Evolutionary conservation across 805 yeast genomes (phyloP).

Genomic region (Teunomyces aglyptinius): DNA sequence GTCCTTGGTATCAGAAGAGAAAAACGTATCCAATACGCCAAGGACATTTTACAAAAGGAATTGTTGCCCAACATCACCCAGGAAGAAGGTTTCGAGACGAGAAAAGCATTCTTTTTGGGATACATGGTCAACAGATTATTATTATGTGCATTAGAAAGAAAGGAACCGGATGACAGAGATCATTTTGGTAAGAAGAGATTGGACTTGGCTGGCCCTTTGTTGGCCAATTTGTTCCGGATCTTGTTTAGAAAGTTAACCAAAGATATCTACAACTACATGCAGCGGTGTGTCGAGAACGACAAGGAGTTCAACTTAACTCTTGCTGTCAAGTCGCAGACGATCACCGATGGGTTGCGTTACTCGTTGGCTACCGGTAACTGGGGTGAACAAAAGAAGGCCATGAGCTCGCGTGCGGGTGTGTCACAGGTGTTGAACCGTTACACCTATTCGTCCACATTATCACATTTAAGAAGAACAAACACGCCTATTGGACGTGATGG

Average conservation of each 20-base stretch:
- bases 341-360: slow-evolving; percentile 95
- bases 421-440: slow-evolving; percentile 97
- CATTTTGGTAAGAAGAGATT: slow-evolving; percentile 98
- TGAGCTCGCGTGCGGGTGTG: slow-evolving; percentile 98
- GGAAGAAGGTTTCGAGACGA: slow-evolving; percentile 92
- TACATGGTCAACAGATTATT: slow-evolving; percentile 95
- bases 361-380: slow-evolving; percentile 99
- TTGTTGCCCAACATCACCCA: slow-evolving; percentile 96
- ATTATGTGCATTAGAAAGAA: slow-evolving; percentile 93
- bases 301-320: slow-evolving; percentile 94
- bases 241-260: slow-evolving; percentile 92
- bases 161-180: slow-evolving; percentile 98
- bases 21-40: slow-evolving; percentile 97
- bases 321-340: slow-evolving; percentile 95
- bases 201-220: slow-evolving; percentile 96
- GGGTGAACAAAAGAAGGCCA: slow-evolving; percentile 99
- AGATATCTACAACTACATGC: slow-evolving; percentile 97
- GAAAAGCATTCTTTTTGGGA: slow-evolving; percentile 96
- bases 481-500: slow-evolving; percentile 99
- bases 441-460: slow-evolving; percentile 96
- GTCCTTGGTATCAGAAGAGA: slow-evolving; percentile 95
- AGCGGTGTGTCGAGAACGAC: slow-evolving; percentile 96
- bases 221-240: slow-evolving; percentile 93
- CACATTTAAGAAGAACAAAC: slow-evolving; percentile 97
- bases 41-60: slow-evolving; percentile 94